Evolutionary conservation across 129 eudicot genomes (phyloP).

Genomic region (Artemisia annua): DNA sequence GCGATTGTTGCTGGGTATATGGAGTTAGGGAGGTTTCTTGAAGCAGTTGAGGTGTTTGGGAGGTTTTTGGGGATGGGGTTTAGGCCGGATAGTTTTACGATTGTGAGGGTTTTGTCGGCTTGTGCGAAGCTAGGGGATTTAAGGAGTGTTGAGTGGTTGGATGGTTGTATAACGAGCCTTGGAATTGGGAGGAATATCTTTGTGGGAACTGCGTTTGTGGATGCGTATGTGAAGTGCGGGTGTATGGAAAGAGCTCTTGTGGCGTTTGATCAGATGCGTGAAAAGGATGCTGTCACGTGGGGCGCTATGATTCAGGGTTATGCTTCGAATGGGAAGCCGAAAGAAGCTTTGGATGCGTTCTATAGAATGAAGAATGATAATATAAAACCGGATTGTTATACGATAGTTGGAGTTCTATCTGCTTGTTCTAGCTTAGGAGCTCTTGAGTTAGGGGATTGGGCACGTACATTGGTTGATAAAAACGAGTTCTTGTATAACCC

Average conservation of each 20-base stretch:
- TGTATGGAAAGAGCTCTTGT: slow-evolving; percentile 61
- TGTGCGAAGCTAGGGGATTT: slow-evolving; percentile 66
- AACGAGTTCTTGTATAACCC: slow-evolving; percentile 57
- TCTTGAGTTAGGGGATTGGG: slow-evolving; percentile 71
- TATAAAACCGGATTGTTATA: slow-evolving; percentile 55
- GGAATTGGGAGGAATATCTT: slow-evolving; percentile 63
- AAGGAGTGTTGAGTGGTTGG: slow-evolving; percentile 59
- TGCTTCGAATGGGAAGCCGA: slow-evolving; percentile 75
- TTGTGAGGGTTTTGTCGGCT: slow-evolving; percentile 70
- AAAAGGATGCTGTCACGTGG: slow-evolving; percentile 81
- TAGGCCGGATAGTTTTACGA: slow-evolving; percentile 72
- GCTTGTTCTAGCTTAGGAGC: slow-evolving; percentile 90
- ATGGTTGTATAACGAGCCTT: slow-evolving; percentile 38
- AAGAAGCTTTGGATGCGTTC: slow-evolving; percentile 77
- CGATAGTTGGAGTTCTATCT: slow-evolving; percentile 75
- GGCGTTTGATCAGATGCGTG: slow-evolving; percentile 64
- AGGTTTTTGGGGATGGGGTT: slow-evolving; percentile 49
- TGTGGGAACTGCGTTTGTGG: slow-evolving; percentile 64
- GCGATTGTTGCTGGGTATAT: slow-evolving; percentile 74
- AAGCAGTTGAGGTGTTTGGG: slow-evolving; percentile 60
- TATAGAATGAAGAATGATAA: slow-evolving; percentile 50
- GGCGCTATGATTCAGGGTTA: slow-evolving; percentile 91
- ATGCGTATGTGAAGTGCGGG: slow-evolving; percentile 71
- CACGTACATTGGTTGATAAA: slow-evolving; percentile 54
- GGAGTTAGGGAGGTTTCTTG: slow-evolving; percentile 41